Percentiles rank a stretch among this genome's conserved stretches.
phyloP scores from a whole-genome alignment of 2,329 filamentous ascomycete genomes.

The Claviceps pusilla region DNA sequence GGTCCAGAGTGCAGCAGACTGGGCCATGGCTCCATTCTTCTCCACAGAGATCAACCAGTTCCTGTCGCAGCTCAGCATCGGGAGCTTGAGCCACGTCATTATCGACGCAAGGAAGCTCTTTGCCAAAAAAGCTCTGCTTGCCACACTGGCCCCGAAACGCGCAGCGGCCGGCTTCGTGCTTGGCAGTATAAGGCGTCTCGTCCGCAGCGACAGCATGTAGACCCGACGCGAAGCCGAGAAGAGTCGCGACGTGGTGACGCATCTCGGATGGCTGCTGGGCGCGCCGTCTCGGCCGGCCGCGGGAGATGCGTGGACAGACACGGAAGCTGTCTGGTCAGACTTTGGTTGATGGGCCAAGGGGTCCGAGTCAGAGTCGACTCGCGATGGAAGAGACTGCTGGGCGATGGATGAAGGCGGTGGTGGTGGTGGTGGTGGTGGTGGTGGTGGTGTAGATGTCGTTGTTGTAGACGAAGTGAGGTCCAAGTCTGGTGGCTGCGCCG shows the following conservation, averaged over 20 bases:
- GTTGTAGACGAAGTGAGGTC: no score
- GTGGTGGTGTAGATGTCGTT: no score
- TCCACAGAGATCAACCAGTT: constrained; percentile 76
- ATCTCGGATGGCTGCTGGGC: constrained; percentile 10
- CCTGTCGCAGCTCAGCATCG: constrained; percentile 52
- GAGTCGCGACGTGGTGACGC: constrained; percentile 18
- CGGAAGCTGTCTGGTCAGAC: neutral
- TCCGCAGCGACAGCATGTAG: constrained; percentile 12
- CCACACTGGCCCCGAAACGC: constrained; percentile 86
- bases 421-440: no score
- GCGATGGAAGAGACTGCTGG: no score
- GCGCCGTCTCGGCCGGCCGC: constrained; percentile 4
- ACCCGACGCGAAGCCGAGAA: constrained; percentile 17
- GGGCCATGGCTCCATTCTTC: constrained; percentile 69
- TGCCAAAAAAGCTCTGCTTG: constrained; percentile 77
- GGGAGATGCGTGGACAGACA: neutral
- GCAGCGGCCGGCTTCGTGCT: constrained; percentile 76
- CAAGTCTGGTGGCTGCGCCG: no score
- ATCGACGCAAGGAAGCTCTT: constrained; percentile 81
- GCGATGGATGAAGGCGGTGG: no score
- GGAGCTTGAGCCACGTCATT: constrained; percentile 70
- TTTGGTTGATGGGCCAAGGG: no score
- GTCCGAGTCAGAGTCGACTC: no score
- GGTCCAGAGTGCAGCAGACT: constrained; percentile 71
- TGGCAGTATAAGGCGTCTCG: constrained; percentile 31